Conservation (phyloP, 257 asterid genomes). For the Henckelia pumila region DNA sequence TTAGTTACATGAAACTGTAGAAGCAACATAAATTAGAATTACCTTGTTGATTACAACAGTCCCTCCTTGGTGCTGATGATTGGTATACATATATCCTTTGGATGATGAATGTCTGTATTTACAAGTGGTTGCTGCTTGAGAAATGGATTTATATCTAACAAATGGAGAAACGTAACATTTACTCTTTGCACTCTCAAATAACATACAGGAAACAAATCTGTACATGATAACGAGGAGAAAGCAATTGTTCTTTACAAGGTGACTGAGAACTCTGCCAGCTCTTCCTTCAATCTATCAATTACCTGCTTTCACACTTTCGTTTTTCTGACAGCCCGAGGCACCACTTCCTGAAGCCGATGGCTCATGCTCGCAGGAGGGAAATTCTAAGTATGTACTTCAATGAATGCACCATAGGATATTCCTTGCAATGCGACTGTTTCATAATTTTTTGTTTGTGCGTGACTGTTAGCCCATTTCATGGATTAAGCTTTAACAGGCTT, state of each 20-base stretch:
- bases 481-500: constrained; percentile 9
- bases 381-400: constrained; percentile 61
- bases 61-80: constrained; percentile 21
- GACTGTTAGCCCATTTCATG: constrained; percentile 13
- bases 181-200: constrained; percentile 26
- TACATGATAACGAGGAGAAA: constrained; percentile 56
- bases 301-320: constrained; percentile 23
- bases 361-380: constrained; percentile 47
- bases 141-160: background rate
- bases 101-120: constrained; percentile 10
- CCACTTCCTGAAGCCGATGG: constrained; percentile 51
- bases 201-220: constrained; percentile 58
- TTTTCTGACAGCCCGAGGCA: constrained; percentile 64
- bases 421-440: constrained; percentile 27
- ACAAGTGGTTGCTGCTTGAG: background rate
- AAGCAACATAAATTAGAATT: constrained; percentile 2
- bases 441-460: background rate
- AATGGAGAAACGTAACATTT: background rate
- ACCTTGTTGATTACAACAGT: background rate
- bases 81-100: constrained; percentile 13
- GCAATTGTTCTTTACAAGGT: constrained; percentile 89
- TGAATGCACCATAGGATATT: constrained; percentile 21
- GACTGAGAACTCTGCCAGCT: constrained; percentile 29
- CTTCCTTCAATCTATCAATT: constrained; percentile 8
- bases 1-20: constrained; percentile 5